Conservation (phyloP, 2,329 filamentous ascomycete genomes). For the Sporothrix mexicana region DNA sequence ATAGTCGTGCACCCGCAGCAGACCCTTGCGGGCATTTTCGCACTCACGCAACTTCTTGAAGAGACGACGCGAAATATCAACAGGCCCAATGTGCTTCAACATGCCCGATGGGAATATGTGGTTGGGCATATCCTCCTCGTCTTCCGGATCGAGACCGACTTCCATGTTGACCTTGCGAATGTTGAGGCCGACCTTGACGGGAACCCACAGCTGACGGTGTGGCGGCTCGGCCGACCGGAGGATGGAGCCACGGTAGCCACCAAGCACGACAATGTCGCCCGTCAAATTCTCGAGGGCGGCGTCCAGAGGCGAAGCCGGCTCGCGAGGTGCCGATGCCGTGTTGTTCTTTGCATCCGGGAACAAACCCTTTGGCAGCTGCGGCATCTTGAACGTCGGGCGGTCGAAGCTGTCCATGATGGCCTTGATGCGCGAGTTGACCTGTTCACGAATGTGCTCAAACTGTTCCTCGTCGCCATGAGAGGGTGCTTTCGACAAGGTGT, state of each 20-base stretch:
- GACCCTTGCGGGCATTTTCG: conserved; percentile 73
- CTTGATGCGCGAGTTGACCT: conserved; percentile 88
- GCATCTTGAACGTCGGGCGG: conserved; percentile 74
- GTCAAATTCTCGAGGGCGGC: conserved; percentile 69
- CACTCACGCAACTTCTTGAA: conserved; percentile 78
- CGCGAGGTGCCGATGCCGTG: background rate
- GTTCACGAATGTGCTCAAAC: conserved; percentile 79
- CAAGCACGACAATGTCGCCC: conserved; percentile 86
- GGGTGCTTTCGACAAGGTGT: conserved; percentile 76
- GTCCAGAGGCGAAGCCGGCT: conserved; percentile 45
- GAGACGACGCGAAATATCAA: conserved; percentile 84
- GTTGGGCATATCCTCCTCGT: conserved; percentile 82
- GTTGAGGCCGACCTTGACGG: conserved; percentile 90
- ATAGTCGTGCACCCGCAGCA: conserved; percentile 82
- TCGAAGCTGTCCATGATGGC: conserved; percentile 89
- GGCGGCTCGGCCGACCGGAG: conserved; percentile 81
- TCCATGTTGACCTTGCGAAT: conserved; percentile 90
- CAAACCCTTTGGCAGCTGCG: conserved; percentile 56
- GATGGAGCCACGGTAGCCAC: conserved; percentile 90
- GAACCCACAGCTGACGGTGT: conserved; percentile 90
- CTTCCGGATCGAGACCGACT: conserved; percentile 79
- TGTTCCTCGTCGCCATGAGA: conserved; percentile 83
- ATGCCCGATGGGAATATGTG: conserved; percentile 86
- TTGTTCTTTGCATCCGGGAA: conserved; percentile 40
- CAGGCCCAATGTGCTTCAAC: conserved; percentile 87